Evolutionary conservation across 768 basidiomycete species (phyloP).

Genomic region (Amanita molliuscula): DNA sequence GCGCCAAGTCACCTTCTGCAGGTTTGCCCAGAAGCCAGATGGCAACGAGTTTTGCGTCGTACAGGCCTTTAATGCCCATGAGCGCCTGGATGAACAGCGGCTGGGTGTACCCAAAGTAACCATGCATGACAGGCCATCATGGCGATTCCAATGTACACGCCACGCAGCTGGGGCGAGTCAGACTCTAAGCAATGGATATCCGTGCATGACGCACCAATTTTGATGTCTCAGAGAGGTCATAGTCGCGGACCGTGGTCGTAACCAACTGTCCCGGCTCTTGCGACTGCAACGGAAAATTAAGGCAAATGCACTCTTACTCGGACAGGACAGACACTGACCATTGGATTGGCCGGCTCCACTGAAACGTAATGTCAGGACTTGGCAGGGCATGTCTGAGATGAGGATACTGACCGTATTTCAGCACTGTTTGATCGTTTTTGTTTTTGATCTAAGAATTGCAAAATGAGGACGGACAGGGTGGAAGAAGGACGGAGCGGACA

Average conservation of each 20-base stretch:
- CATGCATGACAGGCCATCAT: conserved; percentile 91
- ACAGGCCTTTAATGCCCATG: conserved; percentile 88
- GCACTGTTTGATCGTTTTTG: conserved; percentile 91
- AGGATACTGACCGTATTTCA: conserved; percentile 79
- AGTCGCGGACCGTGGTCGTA: conserved; percentile 89
- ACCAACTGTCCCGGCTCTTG: conserved; percentile 62
- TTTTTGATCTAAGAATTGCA: conserved; percentile 58
- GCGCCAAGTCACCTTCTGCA: conserved; percentile 78
- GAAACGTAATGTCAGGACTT: conserved; percentile 6
- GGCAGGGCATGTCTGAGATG: background rate
- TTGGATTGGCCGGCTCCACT: conserved; percentile 71
- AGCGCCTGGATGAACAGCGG: conserved; percentile 92
- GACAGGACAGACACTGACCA: conserved; percentile 39
- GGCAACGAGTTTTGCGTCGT: conserved; percentile 76
- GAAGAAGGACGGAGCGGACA: conserved; percentile 13
- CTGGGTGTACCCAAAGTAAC: conserved; percentile 93
- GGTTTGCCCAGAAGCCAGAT: conserved; percentile 75
- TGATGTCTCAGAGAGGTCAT: conserved; percentile 82
- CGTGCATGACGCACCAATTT: conserved; percentile 47
- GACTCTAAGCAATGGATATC: background rate
- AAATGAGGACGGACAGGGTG: background rate
- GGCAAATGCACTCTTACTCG: background rate
- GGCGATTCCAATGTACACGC: conserved; percentile 63
- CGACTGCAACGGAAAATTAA: conserved; percentile 25
- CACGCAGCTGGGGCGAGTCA: conserved; percentile 37